These are phyloP conservation scores for Mycena capillaripes DNA, from an alignment of 768 basidiomycete species.

Conservation along the genomic window DNA sequence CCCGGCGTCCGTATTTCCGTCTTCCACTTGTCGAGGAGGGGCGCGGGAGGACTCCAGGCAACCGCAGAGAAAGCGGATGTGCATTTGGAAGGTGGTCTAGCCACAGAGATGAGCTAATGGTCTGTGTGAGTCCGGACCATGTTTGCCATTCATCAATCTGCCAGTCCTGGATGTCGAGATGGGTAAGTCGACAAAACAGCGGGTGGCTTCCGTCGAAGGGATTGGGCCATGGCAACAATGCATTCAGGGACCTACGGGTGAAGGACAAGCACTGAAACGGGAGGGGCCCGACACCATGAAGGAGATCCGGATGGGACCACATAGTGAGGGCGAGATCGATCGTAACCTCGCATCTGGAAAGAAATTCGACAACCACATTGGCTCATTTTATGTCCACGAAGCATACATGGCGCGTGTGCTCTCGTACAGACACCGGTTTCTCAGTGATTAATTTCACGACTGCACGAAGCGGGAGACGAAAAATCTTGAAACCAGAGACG, in stretches of 20 bases:
- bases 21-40: conserved; percentile 9
- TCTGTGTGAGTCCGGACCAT: not conserved
- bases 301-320: not conserved
- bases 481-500: not conserved
- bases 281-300: not conserved
- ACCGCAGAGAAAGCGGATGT: conserved; percentile 10
- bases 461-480: not conserved
- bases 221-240: not conserved
- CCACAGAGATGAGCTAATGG: not conserved
- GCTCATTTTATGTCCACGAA: not conserved
- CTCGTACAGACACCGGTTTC: not conserved
- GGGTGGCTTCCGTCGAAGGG: not conserved
- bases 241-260: not conserved
- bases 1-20: conserved; percentile 18
- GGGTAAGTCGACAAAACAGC: not conserved
- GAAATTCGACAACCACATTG: not conserved
- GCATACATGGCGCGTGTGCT: not conserved
- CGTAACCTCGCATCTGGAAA: not conserved
- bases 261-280: not conserved
- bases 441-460: not conserved
- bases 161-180: not conserved
- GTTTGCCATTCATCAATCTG: not conserved
- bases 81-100: not conserved
- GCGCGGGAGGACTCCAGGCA: not conserved
- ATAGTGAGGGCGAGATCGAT: not conserved